Evolutionary conservation across 2,329 filamentous ascomycete genomes (phyloP).

Genomic region (Fusarium compactum): DNA sequence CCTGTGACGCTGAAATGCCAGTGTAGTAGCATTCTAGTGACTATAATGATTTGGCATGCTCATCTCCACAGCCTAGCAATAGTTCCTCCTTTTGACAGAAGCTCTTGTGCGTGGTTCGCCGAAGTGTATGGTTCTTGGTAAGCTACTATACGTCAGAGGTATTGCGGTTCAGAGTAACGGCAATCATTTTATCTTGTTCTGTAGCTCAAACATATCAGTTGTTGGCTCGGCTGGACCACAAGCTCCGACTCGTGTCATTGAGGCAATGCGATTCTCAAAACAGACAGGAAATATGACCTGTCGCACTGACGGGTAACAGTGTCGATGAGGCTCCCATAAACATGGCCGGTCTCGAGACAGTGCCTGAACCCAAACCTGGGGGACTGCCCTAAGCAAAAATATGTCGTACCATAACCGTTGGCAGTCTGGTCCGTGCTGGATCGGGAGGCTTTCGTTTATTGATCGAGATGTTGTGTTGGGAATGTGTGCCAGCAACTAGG

Average conservation of each 20-base stretch:
- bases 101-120: neutral
- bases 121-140: neutral
- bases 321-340: constrained; percentile 6
- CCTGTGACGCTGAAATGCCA: neutral
- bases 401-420: neutral
- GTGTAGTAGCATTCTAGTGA: neutral
- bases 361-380: constrained; percentile 6
- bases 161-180: neutral
- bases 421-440: neutral
- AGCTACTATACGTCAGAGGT: neutral
- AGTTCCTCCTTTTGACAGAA: neutral
- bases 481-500: neutral
- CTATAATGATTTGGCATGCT: neutral
- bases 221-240: constrained; percentile 16
- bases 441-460: constrained; percentile 1
- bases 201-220: neutral
- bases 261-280: neutral
- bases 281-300: constrained; percentile 1
- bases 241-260: constrained; percentile 3
- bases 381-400: neutral
- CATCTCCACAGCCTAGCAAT: neutral
- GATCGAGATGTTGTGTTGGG: constrained; percentile 14
- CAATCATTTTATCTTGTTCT: neutral
- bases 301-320: neutral
- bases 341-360: neutral